Evolutionary conservation across 768 basidiomycete genomes (phyloP), one percentile per base, ranked within the genome.

Genomic region (Lactarius psammicola): DNA sequence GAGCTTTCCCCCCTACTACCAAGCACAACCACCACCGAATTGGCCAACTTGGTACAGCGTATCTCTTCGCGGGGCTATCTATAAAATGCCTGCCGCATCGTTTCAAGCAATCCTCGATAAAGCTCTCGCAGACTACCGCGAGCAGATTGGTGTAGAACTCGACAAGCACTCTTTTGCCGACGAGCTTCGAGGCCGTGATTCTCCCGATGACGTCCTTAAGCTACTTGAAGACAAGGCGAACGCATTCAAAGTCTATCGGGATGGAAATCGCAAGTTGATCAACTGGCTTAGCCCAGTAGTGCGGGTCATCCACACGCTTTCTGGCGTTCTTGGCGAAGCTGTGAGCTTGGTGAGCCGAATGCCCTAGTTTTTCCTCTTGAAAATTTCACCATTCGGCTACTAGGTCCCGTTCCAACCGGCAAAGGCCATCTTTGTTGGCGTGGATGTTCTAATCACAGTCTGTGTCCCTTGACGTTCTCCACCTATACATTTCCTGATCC

Each of bases 151-250:
- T 4, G 53, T 55, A 31, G 38, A 62, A 23, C 13, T 62, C n/a
- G 54, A 30, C 31, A 30, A 42, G n/a, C 61, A 62, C n/a, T 38
- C 54, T 2, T 54, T 62, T 31, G 30, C 30, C 38, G 31, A 44
- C 8, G 7, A 56, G 3, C 53, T 62, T 20, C 9, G 54, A 28
- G 36, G 26, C 5, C 31, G 30, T 7, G n/a, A 42, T 26, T 30
- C 61, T 10, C 38, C 55, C 28, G 30, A 46, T n/a, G 23, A 49
- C 10, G 54, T 62, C 10, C 40, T 40, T 10, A 33, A 26, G 4
- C 7, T 62, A 9, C 55, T 62, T 20, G n/a, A 63, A 46, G 36
- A 34, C 5, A 54, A 56, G 44, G 26, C 44, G 4, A 28, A 18
- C 1, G 28, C 30, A 6, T 30, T 44, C 31, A 17, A 23, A 17